Evolutionary conservation across 2,329 filamentous ascomycete genomes (phyloP), one percentile per base, ranked within the genome.

Genomic region (Colletotrichum abscissum): DNA sequence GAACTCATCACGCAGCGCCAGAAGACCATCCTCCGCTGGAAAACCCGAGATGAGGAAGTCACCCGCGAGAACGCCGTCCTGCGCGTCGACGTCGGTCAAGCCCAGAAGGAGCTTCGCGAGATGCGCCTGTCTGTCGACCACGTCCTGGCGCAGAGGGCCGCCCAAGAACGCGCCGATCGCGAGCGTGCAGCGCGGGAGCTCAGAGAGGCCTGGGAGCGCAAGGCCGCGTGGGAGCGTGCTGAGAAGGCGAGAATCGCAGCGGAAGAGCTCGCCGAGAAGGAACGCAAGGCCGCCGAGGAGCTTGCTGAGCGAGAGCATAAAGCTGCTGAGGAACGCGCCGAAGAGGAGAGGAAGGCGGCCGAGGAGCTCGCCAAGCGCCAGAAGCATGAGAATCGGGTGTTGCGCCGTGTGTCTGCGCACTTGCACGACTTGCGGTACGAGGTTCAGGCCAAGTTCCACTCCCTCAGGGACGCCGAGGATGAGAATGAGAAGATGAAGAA

Each of bases 331-430:
- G 16, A 42, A 19, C 38, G 16, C 38, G 38, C 38, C 14, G 38
- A 42, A 6, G 5, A 42, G 38, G 42, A 49, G 42, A 49, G 19
- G 2, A 49, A 49, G 42, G 19, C 42, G 2, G 42, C 42, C 3
- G 42, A 22, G 22, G 63, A 76, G 33, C 67, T 77, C 33, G 52
- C 38, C 12, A 63, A 57, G 14, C 78, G 75, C 14, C 63, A 72
- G 33, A 66, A 75, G 5, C 75, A 74, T 4, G 66, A 76, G 19
- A 74, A 72, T 19, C 74, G 76, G 12, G 77, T 80, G 24, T 78
- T 79, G 28, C 72, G 77, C 14, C 77, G 78, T 24, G 74, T 80
- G 2, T 79, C 78, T 28, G 75, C 70, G 66, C 76, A 80, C 67
- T 75, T 82, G 42, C 76, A 75, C 26, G 76, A 76, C 59, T 62